Conservation (phyloP, 352 stramenopile genomes). For the Globisporangium irregulare region DNA sequence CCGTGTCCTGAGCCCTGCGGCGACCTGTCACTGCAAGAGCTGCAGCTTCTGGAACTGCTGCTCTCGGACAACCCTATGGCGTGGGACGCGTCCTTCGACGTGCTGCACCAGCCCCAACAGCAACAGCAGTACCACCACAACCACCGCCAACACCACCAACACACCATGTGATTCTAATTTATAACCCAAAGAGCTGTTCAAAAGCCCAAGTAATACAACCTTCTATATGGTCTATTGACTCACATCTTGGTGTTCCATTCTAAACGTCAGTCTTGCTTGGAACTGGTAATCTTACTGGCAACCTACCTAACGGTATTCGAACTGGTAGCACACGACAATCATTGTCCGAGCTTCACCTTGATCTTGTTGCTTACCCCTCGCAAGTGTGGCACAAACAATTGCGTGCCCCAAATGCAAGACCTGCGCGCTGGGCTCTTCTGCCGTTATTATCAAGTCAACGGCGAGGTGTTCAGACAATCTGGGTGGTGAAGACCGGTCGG, state of each 20-base stretch:
- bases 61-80: slow-evolving; percentile 10
- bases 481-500: not conserved
- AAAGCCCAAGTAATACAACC: not conserved
- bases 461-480: not conserved
- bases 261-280: not conserved
- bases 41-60: slow-evolving; percentile 14
- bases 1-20: slow-evolving; percentile 14
- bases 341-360: not conserved
- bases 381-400: not conserved
- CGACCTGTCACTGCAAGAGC: slow-evolving; percentile 16
- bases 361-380: not conserved
- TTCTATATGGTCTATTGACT: not conserved
- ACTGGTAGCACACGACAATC: not conserved
- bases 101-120: not conserved
- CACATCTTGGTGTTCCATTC: not conserved
- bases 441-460: not conserved
- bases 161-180: slow-evolving; percentile 13
- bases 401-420: not conserved
- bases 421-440: not conserved
- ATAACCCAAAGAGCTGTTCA: not conserved
- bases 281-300: not conserved
- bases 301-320: not conserved
- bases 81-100: not conserved
- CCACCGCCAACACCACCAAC: not conserved
- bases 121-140: not conserved